Conservation (phyloP, 352 stramenopile genomes). For the Pythium periplocum region DNA sequence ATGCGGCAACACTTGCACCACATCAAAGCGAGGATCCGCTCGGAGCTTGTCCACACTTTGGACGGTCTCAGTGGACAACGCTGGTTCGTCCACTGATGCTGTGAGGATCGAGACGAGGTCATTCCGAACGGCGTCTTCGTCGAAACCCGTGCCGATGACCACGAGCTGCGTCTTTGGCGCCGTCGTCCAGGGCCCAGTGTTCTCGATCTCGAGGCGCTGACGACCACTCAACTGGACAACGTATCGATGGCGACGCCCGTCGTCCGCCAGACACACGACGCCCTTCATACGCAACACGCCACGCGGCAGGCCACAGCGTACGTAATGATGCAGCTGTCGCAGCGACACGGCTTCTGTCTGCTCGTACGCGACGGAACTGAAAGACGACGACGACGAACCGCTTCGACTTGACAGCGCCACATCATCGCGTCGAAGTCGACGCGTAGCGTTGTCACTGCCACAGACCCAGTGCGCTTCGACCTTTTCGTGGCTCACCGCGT, state of each 20-base stretch:
- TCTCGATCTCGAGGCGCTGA: conserved; percentile 57
- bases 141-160: conserved; percentile 49
- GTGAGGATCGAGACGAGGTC: conserved; percentile 30
- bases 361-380: conserved; percentile 47
- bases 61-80: conserved; percentile 8
- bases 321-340: conserved; percentile 43
- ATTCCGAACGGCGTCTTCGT: conserved; percentile 21
- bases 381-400: conserved; percentile 12
- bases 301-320: conserved; percentile 28
- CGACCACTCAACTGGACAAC: conserved; percentile 71
- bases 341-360: conserved; percentile 30
- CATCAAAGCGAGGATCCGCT: conserved; percentile 45
- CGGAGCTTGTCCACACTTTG: conserved; percentile 26
- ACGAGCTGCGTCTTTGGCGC: conserved; percentile 68
- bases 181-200: conserved; percentile 47
- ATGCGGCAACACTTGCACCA: conserved; percentile 18
- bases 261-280: conserved; percentile 56
- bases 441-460: conserved; percentile 23
- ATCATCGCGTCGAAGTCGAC: conserved; percentile 24
- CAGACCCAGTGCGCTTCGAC: conserved; percentile 60
- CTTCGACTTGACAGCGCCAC: neutral
- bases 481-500: conserved; percentile 58
- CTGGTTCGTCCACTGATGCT: neutral
- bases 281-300: conserved; percentile 54
- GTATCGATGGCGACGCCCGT: conserved; percentile 43